Evolutionary conservation across 1,284 basidiomycete species (phyloP).

Genomic region (Boletellus deceptivus): DNA sequence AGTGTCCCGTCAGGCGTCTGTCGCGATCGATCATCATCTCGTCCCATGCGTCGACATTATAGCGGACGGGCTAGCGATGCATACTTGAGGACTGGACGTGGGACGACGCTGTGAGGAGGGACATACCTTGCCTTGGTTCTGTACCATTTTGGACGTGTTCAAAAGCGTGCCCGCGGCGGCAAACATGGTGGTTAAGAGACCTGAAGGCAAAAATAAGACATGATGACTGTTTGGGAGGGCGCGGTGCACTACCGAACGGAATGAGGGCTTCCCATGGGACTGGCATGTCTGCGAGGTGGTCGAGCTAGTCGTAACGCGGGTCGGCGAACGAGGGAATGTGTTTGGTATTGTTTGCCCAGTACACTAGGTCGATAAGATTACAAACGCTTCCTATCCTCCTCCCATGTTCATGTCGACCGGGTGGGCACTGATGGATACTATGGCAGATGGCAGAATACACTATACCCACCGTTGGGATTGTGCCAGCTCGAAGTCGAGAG

Average conservation of each 20-base stretch:
- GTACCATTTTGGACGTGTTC: constrained; percentile 70
- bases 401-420: too few species aligned
- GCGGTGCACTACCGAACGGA: constrained; percentile 69
- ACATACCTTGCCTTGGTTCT: constrained; percentile 88
- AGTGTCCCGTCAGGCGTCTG: constrained; percentile 82
- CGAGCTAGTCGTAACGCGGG: neutral
- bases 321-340: constrained; percentile 1
- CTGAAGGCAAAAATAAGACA: constrained; percentile 40
- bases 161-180: constrained; percentile 84
- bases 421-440: neutral
- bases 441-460: constrained; percentile 23
- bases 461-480: constrained; percentile 29
- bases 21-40: constrained; percentile 95
- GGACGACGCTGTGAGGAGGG: neutral
- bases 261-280: constrained; percentile 94
- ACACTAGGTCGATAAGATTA: constrained; percentile 4
- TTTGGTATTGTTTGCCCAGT: constrained; percentile 19
- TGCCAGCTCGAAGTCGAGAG: constrained; percentile 12
- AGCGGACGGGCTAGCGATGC: constrained; percentile 70
- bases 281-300: constrained; percentile 58
- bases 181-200: constrained; percentile 85
- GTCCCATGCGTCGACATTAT: constrained; percentile 86
- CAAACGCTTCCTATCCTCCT: neutral
- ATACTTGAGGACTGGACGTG: neutral
- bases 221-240: rapidly evolving